phyloP scores from a whole-genome alignment of 192 early-diverging fungal species.

The Obelidium mucronatum region DNA sequence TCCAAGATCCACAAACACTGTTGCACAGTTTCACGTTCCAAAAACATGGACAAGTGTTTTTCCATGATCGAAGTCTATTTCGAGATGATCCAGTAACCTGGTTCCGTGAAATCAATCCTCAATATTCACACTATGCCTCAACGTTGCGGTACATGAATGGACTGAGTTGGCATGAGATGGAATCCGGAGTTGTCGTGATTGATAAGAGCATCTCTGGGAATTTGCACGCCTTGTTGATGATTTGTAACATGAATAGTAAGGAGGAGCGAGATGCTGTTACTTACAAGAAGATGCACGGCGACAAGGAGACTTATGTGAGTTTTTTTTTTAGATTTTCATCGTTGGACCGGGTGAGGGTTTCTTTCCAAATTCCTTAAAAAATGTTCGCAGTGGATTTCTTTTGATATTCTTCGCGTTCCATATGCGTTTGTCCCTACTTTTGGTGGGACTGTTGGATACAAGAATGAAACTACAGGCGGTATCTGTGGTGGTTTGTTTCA shows the following conservation, averaged over 20 bases:
- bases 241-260: constrained; percentile 61
- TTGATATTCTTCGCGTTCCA: constrained; percentile 65
- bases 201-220: constrained; percentile 57
- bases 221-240: constrained; percentile 61
- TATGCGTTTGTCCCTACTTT: constrained; percentile 63
- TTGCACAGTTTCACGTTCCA: constrained; percentile 37
- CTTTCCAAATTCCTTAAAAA: not conserved
- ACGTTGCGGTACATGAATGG: constrained; percentile 54
- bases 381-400: constrained; percentile 55
- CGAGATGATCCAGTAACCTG: constrained; percentile 46
- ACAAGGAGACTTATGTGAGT: constrained; percentile 61
- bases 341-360: not conserved
- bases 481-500: constrained; percentile 46
- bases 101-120: constrained; percentile 61
- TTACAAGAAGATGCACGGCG: constrained; percentile 42
- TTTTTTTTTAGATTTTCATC: not conserved
- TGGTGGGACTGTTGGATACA: constrained; percentile 65
- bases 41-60: constrained; percentile 61
- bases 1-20: constrained; percentile 69
- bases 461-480: constrained; percentile 14
- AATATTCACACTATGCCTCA: constrained; percentile 50
- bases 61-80: constrained; percentile 58
- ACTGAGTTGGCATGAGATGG: constrained; percentile 62
- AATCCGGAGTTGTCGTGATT: constrained; percentile 70
- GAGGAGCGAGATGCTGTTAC: constrained; percentile 25